Evolutionary conservation across 78 protist genomes (phyloP).

Genomic region (Guillardia theta): DNA sequence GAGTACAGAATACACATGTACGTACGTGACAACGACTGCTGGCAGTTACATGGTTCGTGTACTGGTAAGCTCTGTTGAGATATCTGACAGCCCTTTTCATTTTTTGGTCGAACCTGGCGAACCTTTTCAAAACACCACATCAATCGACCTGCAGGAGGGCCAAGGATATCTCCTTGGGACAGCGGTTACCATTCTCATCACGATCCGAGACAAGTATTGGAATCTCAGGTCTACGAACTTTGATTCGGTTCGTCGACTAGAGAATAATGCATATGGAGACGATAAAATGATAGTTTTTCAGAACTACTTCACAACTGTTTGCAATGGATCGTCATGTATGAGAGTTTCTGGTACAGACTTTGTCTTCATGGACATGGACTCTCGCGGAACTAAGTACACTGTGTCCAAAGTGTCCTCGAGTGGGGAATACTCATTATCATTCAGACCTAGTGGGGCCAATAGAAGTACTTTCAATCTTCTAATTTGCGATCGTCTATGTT

Average conservation of each 20-base stretch:
- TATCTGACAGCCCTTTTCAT: too few species aligned
- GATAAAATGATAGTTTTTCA: not conserved
- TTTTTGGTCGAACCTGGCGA: too few species aligned
- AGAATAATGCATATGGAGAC: not conserved
- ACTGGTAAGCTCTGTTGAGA: too few species aligned
- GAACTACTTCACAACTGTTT: not conserved
- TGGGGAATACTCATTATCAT: not conserved
- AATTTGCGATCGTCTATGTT: not conserved
- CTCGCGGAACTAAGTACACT: not conserved
- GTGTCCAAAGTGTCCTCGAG: not conserved
- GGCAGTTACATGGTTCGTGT: too few species aligned
- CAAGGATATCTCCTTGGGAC: too few species aligned
- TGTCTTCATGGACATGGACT: not conserved
- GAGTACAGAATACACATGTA: too few species aligned
- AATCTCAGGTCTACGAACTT: not conserved
- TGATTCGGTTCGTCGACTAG: too few species aligned
- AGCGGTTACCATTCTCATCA: not conserved
- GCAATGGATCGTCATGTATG: not conserved
- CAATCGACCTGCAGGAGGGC: too few species aligned
- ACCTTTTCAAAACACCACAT: too few species aligned
- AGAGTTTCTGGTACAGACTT: not conserved
- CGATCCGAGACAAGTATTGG: not conserved
- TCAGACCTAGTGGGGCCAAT: not conserved
- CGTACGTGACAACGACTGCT: too few species aligned
- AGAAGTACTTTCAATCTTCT: not conserved